Base-by-base conservation (phyloP, 2,329 filamentous ascomycete species). In the Colletotrichum sidae region DNA sequence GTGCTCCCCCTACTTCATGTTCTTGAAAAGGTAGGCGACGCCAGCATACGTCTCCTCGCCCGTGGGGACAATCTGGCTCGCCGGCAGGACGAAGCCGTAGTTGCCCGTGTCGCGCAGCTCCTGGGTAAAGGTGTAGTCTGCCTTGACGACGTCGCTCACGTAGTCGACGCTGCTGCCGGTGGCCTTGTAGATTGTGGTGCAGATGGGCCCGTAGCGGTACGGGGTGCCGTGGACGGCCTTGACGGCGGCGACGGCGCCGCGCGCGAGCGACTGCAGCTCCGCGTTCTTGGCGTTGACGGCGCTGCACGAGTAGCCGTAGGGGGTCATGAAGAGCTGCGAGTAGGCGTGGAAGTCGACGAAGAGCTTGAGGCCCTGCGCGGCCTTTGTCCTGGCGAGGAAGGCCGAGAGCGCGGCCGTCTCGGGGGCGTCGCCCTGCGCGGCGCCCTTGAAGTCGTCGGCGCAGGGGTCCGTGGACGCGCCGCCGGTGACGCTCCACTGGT, bases 291-390 rank as follows among this genome's bases (percentile, higher is more conserved):
- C 75, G 6, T 84, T 73, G 11, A 77, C 73, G 13, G 74, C 78
- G 25, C 75, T 77, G 78, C 87, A 90, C 4, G 83, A 84, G 76
- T 88, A 90, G 41, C 88, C 88, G 70, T 89, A 90, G 2, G 85
- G 80, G 65, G 70, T 79, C 63, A 87, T 81, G 61, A 86, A 79
- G 42, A 82, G 75, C 68, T 87, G 83, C 11, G 80, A 81, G 74
- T 87, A 88, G 1, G 84, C 79, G 76, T 88, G 86, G 70, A 84
- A 84, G 74, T 89, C 86, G 71, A 88, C 84, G 76, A 83, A 89
- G 5, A 87, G 76, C 68, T 84, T 81, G 42, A 88, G 74, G 7
- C 82, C 82, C 66, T 82, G 79, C 7, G 59, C 62, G 13, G 64
- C 52, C 67, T 73, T 73, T 41, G 70, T 69, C 38, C 54, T 54